These are phyloP conservation scores for Cytidiella melzeri DNA, from an alignment of 768 basidiomycete genomes.

Conservation along the genomic window DNA sequence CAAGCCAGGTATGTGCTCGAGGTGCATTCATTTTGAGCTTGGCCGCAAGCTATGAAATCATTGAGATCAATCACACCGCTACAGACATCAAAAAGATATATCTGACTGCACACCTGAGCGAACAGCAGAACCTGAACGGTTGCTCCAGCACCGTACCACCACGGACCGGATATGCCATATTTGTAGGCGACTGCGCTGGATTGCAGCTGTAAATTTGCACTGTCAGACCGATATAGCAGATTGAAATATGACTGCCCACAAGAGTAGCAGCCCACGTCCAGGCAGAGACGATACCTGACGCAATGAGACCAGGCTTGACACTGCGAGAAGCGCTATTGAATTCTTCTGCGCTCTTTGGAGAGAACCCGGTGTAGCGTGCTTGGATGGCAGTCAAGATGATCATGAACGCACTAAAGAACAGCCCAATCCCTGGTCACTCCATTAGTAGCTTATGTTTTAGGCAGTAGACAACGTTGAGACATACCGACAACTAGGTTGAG, in stretches of 20 bases:
- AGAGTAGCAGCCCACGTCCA: constrained; percentile 90
- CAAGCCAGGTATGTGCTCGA: constrained; percentile 81
- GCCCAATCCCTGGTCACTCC: constrained; percentile 58
- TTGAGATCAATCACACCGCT: too few species aligned
- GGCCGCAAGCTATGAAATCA: constrained; percentile 59
- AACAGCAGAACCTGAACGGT: constrained; percentile 89
- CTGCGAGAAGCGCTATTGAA: constrained; percentile 78
- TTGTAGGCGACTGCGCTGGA: constrained; percentile 82
- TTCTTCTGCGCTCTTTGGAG: constrained; percentile 75
- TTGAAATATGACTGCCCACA: constrained; percentile 25
- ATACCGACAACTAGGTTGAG: constrained; percentile 46
- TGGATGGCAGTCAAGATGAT: constrained; percentile 72
- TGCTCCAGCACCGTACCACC: constrained; percentile 92
- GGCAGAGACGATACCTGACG: constrained; percentile 86
- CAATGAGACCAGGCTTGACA: constrained; percentile 88
- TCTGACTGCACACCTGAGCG: constrained; percentile 46
- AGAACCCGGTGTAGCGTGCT: constrained; percentile 76
- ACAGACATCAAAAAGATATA: neutral
- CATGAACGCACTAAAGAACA: constrained; percentile 86
- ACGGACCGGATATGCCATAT: constrained; percentile 80
- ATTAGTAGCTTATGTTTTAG: neutral
- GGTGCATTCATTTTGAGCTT: constrained; percentile 92
- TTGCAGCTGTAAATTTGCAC: constrained; percentile 45
- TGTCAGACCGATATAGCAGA: neutral
- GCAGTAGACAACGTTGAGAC: constrained; percentile 6